Percentiles rank a stretch among this genome's conserved stretches.
phyloP scores from a whole-genome alignment of 1,139 yeast species.

The Arxiozyma heterogenica region DNA sequence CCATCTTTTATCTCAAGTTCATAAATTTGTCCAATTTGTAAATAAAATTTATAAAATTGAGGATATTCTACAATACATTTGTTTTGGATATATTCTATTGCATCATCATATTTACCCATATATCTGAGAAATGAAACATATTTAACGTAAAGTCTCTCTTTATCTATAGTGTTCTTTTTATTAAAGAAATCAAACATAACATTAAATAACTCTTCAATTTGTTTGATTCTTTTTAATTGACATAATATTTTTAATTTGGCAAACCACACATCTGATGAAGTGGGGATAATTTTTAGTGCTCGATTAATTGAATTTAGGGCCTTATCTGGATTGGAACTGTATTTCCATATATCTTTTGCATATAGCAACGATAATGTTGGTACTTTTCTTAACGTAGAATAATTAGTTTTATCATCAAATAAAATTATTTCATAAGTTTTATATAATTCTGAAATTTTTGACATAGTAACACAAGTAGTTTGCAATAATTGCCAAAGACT shows the following conservation, averaged over 20 bases:
- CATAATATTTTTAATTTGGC: slow-evolving; percentile 61
- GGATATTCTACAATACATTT: slow-evolving; percentile 32
- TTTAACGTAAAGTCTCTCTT: slow-evolving; percentile 53
- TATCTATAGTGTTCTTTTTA: slow-evolving; percentile 28
- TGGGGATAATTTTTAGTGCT: slow-evolving; percentile 39
- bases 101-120: slow-evolving; percentile 28
- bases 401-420: slow-evolving; percentile 21
- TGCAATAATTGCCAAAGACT: slow-evolving; percentile 51
- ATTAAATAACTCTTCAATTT: slow-evolving; percentile 39
- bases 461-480: slow-evolving; percentile 36
- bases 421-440: slow-evolving; percentile 43
- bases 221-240: slow-evolving; percentile 32
- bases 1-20: slow-evolving; percentile 16
- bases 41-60: slow-evolving; percentile 14
- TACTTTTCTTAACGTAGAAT: slow-evolving; percentile 37
- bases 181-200: slow-evolving; percentile 26
- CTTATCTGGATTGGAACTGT: slow-evolving; percentile 37
- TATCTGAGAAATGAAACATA: slow-evolving; percentile 50
- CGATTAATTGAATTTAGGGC: slow-evolving; percentile 47
- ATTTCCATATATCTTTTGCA: slow-evolving; percentile 58
- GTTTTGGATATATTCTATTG: slow-evolving; percentile 36
- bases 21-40: slow-evolving; percentile 23
- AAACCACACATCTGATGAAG: slow-evolving; percentile 53
- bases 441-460: slow-evolving; percentile 34
- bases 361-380: slow-evolving; percentile 56